Evolutionary conservation across 2,329 filamentous ascomycete genomes (phyloP), one percentile per base, ranked within the genome.

Genomic region (Aureobasidium lini): DNA sequence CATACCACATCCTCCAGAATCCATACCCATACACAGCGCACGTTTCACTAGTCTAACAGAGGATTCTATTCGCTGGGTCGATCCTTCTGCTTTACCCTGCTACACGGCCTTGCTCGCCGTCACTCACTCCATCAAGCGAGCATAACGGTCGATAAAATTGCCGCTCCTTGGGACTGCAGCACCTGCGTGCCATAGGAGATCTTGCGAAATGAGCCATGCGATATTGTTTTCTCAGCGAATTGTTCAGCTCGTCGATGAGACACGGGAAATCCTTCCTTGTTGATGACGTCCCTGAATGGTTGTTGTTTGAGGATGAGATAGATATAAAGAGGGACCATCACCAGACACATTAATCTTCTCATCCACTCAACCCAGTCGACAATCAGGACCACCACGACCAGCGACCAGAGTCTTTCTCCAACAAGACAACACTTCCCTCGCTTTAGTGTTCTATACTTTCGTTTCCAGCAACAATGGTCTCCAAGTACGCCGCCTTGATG

Each of bases 21-120:
- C 28, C 16, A 29, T 48, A 13, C 13, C 54, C 43, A 52, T 52
- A 28, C 48, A n/a, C 42, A 36, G 15, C 34, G 54, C 43, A 57
- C 54, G 54, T 47, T 57, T 48, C 54, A 48, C 54, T 57, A 57
- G 54, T 40, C 28, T 48, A 57, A 57, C 54, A 57, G 54, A 57
- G 32, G 13, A 40, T 43, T 57, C 54, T 57, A 31, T 31, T 16
- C 23, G 54, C 32, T 15, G 32, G 42, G 54, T 34, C 28, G 54
- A 57, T 57, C 54, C 13, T 57, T 15, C 54, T 48, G 34, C 43
- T 32, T 57, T 28, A 32, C 18, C 31, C 28, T 57, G 18, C 32
- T 48, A 34, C 34, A 10, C 34, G 34, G 15, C 34, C 23, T 9
- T 40, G 15, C 5, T 47, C 28, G 42, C 32, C 42, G 18, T 11